Base-by-base conservation (phyloP, 257 asterid genomes). In the Cinchona pubescens region DNA sequence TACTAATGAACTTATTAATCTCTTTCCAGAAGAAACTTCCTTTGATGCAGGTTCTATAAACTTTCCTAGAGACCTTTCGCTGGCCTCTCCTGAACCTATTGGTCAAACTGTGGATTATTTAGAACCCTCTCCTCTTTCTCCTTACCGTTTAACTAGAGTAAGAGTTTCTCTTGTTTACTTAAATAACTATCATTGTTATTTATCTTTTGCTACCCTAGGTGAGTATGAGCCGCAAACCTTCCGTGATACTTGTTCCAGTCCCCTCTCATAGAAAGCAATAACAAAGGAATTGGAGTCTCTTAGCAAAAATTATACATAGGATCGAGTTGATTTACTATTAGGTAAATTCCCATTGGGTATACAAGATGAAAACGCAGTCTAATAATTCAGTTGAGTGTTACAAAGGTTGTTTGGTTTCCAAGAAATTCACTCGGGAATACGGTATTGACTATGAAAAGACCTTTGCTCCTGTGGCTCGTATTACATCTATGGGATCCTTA, bases 361-460 rank as follows among this genome's bases (percentile, higher is more conserved):
- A 48, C 19, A 48, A 48, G 19, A 48, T 48, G 6, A 48, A 48
- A 2, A 48, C 5, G 13, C 11, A 12, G 13, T 48, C 15, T 29
- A 25, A 29, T 63, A 7, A 2, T 14, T 30, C 34, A 11, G 15
- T 23, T 21, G 67, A 30, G 15, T 61, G 67, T 14, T 61, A 61
- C 25, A 30, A 30, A 32, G 37, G 16, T 3, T 32, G 25, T 43
- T 12, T 43, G 5, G 49, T 43, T 4, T 5, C 32, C 25, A 61
- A 61, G 30, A n/a, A n/a, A n/a, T n/a, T n/a, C n/a, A 60, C 66
- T 23, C 25, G 2, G 13, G 66, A 60, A 21, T 60, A 60, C n/a
- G 66, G 66, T 2, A 60, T 63, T 34, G 69, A 63, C 15, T 63
- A 63, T 63, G 69, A 63, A 32, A 42, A 63, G 37, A 63, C 69